phyloP scores from a whole-genome alignment of 352 stramenopile genomes.

The Phytopythium vexans region DNA sequence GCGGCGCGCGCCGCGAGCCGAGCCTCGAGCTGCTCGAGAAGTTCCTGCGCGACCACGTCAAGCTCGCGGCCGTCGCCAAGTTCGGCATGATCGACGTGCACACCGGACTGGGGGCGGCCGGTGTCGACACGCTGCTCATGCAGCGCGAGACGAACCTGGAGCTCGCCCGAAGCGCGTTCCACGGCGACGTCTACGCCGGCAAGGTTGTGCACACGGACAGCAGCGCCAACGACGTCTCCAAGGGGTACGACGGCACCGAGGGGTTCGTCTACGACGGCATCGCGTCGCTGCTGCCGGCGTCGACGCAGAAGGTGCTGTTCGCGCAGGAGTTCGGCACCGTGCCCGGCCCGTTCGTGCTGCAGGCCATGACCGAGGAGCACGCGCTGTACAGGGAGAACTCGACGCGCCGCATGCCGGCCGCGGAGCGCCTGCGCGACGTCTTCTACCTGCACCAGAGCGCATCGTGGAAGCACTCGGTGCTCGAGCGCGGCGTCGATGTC shows the following conservation, averaged over 20 bases:
- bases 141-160: constrained; percentile 17
- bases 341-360: constrained; percentile 49
- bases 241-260: constrained; percentile 50
- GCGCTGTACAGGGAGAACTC: constrained; percentile 42
- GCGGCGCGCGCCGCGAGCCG: constrained; percentile 68
- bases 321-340: constrained; percentile 78
- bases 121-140: constrained; percentile 59
- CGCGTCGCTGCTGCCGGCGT: constrained; percentile 15
- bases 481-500: constrained; percentile 44
- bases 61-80: constrained; percentile 29
- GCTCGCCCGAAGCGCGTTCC: constrained; percentile 26
- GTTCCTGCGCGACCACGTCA: constrained; percentile 56
- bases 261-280: constrained; percentile 45
- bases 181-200: constrained; percentile 18
- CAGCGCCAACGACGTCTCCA: constrained; percentile 28
- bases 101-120: constrained; percentile 83
- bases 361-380: constrained; percentile 63
- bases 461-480: constrained; percentile 58
- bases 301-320: constrained; percentile 28
- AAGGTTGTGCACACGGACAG: constrained; percentile 25
- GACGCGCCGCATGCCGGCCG: constrained; percentile 45
- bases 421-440: constrained; percentile 60
- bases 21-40: constrained; percentile 57
- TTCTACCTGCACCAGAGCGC: constrained; percentile 75
- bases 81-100: constrained; percentile 91